A percentile compares a stretch with the other conserved stretches of the same genome.
These are phyloP conservation scores for Ceratocystis destructans DNA, from an alignment of 2,329 filamentous ascomycete genomes.

Conservation along the genomic window DNA sequence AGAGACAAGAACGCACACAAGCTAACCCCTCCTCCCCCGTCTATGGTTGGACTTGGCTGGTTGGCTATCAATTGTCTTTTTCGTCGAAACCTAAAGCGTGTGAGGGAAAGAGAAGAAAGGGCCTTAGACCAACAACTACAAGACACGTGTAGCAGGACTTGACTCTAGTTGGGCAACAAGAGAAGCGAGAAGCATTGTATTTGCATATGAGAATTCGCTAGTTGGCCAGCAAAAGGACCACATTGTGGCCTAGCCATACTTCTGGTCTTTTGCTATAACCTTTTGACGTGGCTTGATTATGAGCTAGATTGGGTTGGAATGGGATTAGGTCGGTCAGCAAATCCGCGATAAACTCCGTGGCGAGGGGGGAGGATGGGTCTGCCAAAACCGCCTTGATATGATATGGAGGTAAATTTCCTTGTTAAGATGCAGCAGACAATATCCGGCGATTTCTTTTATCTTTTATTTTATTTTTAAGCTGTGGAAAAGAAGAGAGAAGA, in stretches of 20 bases:
- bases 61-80: background rate
- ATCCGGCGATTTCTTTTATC: background rate
- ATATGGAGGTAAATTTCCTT: background rate
- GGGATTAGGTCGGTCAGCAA: background rate
- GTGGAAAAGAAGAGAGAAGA: background rate
- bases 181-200: background rate
- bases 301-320: background rate
- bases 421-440: background rate
- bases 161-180: slow-evolving; percentile 2
- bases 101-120: background rate
- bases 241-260: background rate
- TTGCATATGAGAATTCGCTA: background rate
- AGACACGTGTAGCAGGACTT: background rate
- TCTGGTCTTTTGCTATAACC: background rate
- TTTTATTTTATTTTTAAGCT: background rate
- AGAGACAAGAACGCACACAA: too few species aligned
- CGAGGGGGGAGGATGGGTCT: background rate
- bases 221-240: background rate
- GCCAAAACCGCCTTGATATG: background rate
- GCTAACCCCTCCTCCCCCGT: background rate
- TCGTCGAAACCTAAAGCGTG: background rate
- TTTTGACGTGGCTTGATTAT: too few species aligned
- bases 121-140: background rate
- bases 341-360: background rate
- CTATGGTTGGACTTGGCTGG: background rate